Conservation (phyloP, 1,139 yeast genomes). For the Saccharomyces hybrid region DNA sequence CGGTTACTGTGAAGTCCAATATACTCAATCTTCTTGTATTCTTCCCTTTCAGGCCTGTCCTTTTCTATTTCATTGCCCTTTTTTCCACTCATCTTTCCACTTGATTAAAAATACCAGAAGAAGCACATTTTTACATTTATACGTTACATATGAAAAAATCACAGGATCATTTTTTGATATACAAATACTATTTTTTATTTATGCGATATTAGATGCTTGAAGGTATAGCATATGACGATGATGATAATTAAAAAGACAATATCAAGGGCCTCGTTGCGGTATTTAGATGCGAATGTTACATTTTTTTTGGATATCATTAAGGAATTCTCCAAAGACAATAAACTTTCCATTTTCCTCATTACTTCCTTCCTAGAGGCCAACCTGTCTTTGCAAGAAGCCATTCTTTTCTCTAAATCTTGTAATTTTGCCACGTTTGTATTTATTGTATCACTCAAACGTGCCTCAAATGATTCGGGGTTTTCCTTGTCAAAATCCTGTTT, state of each 20-base stretch:
- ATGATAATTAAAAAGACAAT: constrained; percentile 10
- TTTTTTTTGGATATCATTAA: constrained; percentile 19
- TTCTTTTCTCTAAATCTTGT: constrained; percentile 15
- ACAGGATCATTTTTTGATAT: background rate
- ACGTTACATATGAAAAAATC: background rate
- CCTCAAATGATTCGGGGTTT: constrained; percentile 15
- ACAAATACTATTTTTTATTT: background rate
- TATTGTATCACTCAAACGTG: constrained; percentile 9
- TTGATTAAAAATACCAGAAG: background rate
- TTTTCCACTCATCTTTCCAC: constrained; percentile 11
- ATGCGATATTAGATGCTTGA: constrained; percentile 6
- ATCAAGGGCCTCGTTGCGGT: constrained; percentile 20
- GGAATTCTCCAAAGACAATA: constrained; percentile 19
- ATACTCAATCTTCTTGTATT: background rate
- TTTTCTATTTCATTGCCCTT: background rate
- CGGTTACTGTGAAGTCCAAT: constrained; percentile 2
- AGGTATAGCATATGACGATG: constrained; percentile 3
- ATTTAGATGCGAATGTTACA: constrained; percentile 15
- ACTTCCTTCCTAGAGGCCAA: constrained; percentile 69
- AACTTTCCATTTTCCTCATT: constrained; percentile 40
- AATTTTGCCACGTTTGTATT: constrained; percentile 11
- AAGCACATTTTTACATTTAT: background rate
- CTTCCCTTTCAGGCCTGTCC: background rate
- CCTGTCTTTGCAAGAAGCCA: constrained; percentile 11
- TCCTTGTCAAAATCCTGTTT: constrained; percentile 13